Conservation (phyloP, 2,329 filamentous ascomycete genomes). For the Calonectria hawksworthii region DNA sequence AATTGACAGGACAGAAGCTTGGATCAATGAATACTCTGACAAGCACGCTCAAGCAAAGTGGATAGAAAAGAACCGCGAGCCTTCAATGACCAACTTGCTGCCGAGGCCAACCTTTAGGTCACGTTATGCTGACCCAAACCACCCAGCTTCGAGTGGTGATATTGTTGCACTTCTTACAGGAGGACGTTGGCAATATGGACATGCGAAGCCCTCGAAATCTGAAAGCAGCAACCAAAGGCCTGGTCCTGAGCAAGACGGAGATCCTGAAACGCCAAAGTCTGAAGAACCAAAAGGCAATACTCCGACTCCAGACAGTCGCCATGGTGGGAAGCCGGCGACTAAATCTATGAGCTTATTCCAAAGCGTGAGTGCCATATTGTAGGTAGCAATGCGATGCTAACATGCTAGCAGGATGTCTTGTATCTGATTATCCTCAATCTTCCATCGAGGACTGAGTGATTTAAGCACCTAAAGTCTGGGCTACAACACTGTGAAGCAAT, state of each 20-base stretch:
- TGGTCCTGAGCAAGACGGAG: background rate
- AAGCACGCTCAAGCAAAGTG: constrained; percentile 16
- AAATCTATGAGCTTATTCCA: background rate
- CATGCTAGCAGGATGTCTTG: constrained; percentile 2
- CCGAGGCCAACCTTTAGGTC: constrained; percentile 20
- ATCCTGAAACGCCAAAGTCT: background rate
- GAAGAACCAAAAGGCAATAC: background rate
- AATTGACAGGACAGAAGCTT: background rate
- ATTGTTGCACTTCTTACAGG: constrained; percentile 22
- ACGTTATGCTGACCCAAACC: constrained; percentile 24
- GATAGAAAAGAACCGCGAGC: constrained; percentile 3
- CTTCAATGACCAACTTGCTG: constrained; percentile 3
- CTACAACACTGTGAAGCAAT: too few species aligned
- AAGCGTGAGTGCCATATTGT: background rate
- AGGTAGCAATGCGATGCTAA: background rate
- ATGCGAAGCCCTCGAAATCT: background rate
- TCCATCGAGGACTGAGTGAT: background rate
- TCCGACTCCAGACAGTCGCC: too few species aligned
- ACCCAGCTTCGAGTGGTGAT: constrained; percentile 19
- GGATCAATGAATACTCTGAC: constrained; percentile 10
- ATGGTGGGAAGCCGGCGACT: background rate
- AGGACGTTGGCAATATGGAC: constrained; percentile 10
- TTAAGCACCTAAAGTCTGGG: too few species aligned
- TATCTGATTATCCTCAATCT: constrained; percentile 20
- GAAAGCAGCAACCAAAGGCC: background rate